Base-by-base conservation (phyloP, 257 asterid species). In the Catharanthus roseus region DNA sequence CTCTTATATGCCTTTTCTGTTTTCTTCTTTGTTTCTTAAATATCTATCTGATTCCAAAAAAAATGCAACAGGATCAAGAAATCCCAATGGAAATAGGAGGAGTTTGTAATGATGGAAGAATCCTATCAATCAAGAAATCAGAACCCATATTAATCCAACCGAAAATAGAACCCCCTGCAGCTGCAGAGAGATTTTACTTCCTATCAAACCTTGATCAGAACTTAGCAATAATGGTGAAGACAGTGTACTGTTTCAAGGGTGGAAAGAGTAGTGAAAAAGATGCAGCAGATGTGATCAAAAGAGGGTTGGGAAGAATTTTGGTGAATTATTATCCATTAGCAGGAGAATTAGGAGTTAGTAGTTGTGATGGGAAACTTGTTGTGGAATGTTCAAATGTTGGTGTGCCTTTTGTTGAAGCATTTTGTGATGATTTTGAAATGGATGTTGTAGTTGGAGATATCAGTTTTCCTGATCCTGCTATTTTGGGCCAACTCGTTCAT, bases 161-260 rank as follows among this genome's bases (percentile, higher is more conserved):
- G 4, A 49, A 19, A 13, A 49, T 33, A 0, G 7, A 47, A 8
- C 16, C 26, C n/a, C n/a, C n/a, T n/a, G n/a, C n/a, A n/a, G n/a
- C n/a, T 47, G 8, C 45, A 29, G 57, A 73, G 68, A 74, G 76
- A 53, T 65, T 64, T 16, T 73, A 78, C 68, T 56, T 63, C 33
- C 68, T 78, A 19, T 78, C 61, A 29, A 78, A 74, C 47, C 76
- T 78, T 47, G 82, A 56, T 42, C 76, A 78, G 68, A 78, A 78
- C 68, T 54, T 69, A 5, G 73, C 70, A 34, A 65, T 69, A 16
- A 42, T 55, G 16, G 73, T 78, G 12, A 69, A 72, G 16, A 78
- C 78, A n/a, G 29, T 69, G 33, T 69, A 73, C 69, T 68, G 73
- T 45, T 74, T 78, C 60, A 64, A 63, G 7, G 23, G 3, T 5